Percentiles rank a stretch among this genome's conserved stretches.
Evolutionary conservation across 306 rosid genomes (phyloP).

Genomic region (Lablab purpureus): DNA sequence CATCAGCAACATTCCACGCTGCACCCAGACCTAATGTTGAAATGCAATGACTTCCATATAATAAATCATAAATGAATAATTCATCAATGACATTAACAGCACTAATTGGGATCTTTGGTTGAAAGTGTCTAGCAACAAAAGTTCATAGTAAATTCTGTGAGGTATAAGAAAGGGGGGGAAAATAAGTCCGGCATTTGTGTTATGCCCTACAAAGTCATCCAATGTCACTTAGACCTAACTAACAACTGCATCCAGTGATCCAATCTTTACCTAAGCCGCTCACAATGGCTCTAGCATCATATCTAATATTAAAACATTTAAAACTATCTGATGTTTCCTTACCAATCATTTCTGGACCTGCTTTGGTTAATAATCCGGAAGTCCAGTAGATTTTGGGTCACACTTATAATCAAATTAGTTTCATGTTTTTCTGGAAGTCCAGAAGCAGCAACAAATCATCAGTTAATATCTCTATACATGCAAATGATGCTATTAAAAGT

Average conservation of each 20-base stretch:
- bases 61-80: slow-evolving; percentile 16
- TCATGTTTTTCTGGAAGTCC: neutral
- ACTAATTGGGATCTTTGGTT: neutral
- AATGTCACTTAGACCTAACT: slow-evolving; percentile 4
- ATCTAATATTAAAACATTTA: slow-evolving; percentile 2
- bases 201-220: slow-evolving; percentile 1
- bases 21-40: slow-evolving; percentile 80
- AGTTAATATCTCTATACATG: slow-evolving; percentile 2
- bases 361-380: neutral
- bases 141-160: neutral
- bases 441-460: slow-evolving; percentile 14
- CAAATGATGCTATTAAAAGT: neutral
- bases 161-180: slow-evolving; percentile 18
- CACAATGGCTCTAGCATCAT: slow-evolving; percentile 1
- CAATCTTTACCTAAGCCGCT: neutral
- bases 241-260: neutral
- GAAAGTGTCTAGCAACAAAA: slow-evolving; percentile 14
- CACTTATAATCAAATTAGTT: neutral
- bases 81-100: slow-evolving; percentile 14
- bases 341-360: neutral
- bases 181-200: slow-evolving; percentile 14
- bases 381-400: neutral
- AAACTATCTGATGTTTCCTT: neutral
- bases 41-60: slow-evolving; percentile 37
- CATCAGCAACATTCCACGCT: slow-evolving; percentile 95